Percentiles rank a stretch among this genome's conserved stretches.
These are phyloP conservation scores for Colletotrichum cereale DNA, from an alignment of 2,329 filamentous ascomycete genomes.

Conservation along the genomic window DNA sequence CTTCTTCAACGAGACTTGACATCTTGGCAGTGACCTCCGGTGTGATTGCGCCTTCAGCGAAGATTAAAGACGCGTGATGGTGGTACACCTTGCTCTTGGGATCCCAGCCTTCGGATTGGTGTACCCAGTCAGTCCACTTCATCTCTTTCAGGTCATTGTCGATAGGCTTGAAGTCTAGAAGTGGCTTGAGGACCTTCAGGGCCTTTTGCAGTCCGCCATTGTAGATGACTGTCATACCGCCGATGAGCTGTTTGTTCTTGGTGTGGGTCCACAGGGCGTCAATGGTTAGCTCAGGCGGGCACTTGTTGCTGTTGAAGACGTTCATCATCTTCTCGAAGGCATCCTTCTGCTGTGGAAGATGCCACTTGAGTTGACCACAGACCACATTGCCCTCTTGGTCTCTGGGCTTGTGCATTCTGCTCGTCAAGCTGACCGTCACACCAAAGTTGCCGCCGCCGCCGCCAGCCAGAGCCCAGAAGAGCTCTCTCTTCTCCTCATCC, in stretches of 20 bases:
- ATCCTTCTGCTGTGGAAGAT: neutral
- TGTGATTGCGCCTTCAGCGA: neutral
- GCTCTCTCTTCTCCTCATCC: constrained; percentile 40
- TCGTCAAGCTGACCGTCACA: constrained; percentile 50
- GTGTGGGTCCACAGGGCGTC: neutral
- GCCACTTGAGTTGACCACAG: constrained; percentile 46
- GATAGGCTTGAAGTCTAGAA: neutral
- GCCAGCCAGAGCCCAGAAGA: constrained; percentile 57
- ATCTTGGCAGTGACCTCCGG: neutral
- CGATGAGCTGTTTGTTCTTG: neutral
- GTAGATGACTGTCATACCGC: neutral
- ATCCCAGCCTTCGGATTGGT: neutral
- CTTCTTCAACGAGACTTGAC: neutral
- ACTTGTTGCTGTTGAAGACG: constrained; percentile 44
- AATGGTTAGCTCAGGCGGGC: constrained; percentile 48
- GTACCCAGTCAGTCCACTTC: neutral
- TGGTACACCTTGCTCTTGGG: neutral
- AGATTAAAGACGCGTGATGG: neutral
- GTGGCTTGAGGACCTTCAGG: neutral
- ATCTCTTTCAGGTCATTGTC: neutral
- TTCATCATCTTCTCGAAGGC: constrained; percentile 43
- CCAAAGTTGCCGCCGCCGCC: constrained; percentile 57
- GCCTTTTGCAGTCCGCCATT: neutral
- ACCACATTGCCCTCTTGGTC: constrained; percentile 37
- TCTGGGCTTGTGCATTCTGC: constrained; percentile 42